Evolutionary conservation across 768 basidiomycete genomes (phyloP).

Genomic region (Suillus luteus): DNA sequence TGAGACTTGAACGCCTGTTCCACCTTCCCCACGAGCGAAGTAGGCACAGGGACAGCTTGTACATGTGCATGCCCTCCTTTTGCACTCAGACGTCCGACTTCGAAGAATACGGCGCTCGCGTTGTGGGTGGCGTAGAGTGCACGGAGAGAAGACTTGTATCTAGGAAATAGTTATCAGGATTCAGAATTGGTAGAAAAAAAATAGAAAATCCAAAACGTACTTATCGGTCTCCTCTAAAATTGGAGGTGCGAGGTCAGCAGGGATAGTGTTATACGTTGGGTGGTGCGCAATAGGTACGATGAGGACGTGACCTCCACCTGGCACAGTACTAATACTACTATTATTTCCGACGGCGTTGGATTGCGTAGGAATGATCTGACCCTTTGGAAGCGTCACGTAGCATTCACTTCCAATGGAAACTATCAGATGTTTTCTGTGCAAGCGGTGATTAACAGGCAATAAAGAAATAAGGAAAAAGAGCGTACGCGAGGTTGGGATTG

Average conservation of each 20-base stretch:
- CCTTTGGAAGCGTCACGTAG: slow-evolving; percentile 95
- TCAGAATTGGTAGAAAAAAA: slow-evolving; percentile 9
- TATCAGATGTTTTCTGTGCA: slow-evolving; percentile 86
- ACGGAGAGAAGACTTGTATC: slow-evolving; percentile 78
- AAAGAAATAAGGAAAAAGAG: slow-evolving; percentile 17
- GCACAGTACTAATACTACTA: slow-evolving; percentile 50
- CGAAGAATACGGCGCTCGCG: slow-evolving; percentile 76
- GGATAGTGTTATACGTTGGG: slow-evolving; percentile 83
- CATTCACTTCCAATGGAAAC: slow-evolving; percentile 92
- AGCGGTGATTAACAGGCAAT: slow-evolving; percentile 4
- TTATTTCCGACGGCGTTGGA: slow-evolving; percentile 45
- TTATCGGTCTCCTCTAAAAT: slow-evolving; percentile 81
- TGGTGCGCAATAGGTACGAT: slow-evolving; percentile 94
- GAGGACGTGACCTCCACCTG: slow-evolving; percentile 95
- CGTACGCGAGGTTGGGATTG: slow-evolving; percentile 87
- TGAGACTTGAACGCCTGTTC: slow-evolving; percentile 66
- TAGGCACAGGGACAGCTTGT: slow-evolving; percentile 80
- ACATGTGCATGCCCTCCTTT: slow-evolving; percentile 96
- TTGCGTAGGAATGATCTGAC: slow-evolving; percentile 87
- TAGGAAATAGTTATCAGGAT: slow-evolving; percentile 27
- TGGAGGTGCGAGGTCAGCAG: slow-evolving; percentile 70
- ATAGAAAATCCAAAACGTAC: slow-evolving; percentile 38
- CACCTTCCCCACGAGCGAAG: slow-evolving; percentile 59
- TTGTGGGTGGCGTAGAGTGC: slow-evolving; percentile 71
- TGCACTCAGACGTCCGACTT: slow-evolving; percentile 79